Evolutionary conservation across 108 stramenopile genomes (phyloP), one percentile per base, ranked within the genome.

Genomic region (Nitzschia palea): DNA sequence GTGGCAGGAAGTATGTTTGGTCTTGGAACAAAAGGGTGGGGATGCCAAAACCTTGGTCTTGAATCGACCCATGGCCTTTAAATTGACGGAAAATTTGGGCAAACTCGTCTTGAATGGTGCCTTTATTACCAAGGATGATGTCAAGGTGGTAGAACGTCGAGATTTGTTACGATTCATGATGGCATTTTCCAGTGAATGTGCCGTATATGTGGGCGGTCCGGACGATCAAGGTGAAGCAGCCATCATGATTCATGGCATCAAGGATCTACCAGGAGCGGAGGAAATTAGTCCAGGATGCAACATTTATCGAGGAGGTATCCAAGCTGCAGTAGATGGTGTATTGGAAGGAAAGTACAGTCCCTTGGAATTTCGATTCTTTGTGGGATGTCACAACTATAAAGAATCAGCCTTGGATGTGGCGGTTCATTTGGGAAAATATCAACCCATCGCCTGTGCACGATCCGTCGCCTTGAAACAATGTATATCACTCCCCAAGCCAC

Each of bases 1-100:
- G 4, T 92, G 90, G 90, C 90, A 92, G 67, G 86, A 89, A 69
- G 90, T 92, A 1, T 86, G 87, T 74, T 62, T 92, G 14, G 84
- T 89, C 2, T 37, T 82, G 26, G 85, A 89, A 47, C 61, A 60
- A 10, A 67, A 73, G 0, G 54, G 52, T 1, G 74, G 79, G 10
- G 65, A 26, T 20, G 68, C 86, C 6, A 77, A 44, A 51, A 76
- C 90, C 0, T 31, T 89, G 42, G 83, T 87, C 0, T 65, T 93
- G 47, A 93, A 93, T 71, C 81, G 91, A 44, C 91, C 91, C 28
- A 89, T 93, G 85, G 87, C 87, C 10, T 79, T 86, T 28, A 79
- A 84, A 70, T 63, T 90, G 35, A 85, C 86, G 10, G 78, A 87
- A 40, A 83, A 78, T 59, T 48, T 93, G 56, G 87, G 74, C 0